Evolutionary conservation across 179 eudicot species (phyloP), one percentile per base, ranked within the genome.

Genomic region (Corrigiola litoralis): DNA sequence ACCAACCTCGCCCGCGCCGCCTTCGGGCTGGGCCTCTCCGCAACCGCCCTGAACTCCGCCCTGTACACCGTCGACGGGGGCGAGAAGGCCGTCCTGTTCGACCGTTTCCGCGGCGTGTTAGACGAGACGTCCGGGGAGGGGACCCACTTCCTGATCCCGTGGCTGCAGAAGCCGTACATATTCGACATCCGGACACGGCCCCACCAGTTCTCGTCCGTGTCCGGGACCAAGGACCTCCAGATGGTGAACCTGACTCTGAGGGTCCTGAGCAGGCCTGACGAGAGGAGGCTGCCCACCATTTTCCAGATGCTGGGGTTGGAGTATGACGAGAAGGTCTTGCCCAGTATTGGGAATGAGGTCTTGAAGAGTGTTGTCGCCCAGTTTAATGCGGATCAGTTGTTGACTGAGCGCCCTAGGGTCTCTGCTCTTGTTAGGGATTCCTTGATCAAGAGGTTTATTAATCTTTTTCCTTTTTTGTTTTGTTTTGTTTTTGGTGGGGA

Each of bases 61-160:
- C 92, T 92, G 75, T 89, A 79, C 92, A 92, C 83, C 70, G 96
- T 89, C 51, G 95, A 92, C 77, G 98, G 98, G 4, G 96, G 96
- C 33, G 80, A 92, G 41, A 85, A 87, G 13, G 98, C 98, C 23
- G 98, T 92, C 28, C 78, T 91, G 8, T 89, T 91, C 78, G 97
- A 91, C 60, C 84, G 98, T 14, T 75, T 89, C 68, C 77, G 90
- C 5, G 98, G 98, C 0, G 92, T 92, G 3, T 55, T 82, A 38
- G 81, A 76, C 1, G 75, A 69, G 0, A 82, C 92, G 2, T 84
- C 79, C 46, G 90, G 88, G 1, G 98, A 92, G 65, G 98, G 96
- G 5, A 92, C 96, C 5, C 98, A 89, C 37, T 87, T 92, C 70
- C 77, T 87, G 2, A 58, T 92, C 52, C 98, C 96, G 5, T 84